Evolutionary conservation across 305 asterid species (phyloP).

Genomic region (Plantago coronopus): DNA sequence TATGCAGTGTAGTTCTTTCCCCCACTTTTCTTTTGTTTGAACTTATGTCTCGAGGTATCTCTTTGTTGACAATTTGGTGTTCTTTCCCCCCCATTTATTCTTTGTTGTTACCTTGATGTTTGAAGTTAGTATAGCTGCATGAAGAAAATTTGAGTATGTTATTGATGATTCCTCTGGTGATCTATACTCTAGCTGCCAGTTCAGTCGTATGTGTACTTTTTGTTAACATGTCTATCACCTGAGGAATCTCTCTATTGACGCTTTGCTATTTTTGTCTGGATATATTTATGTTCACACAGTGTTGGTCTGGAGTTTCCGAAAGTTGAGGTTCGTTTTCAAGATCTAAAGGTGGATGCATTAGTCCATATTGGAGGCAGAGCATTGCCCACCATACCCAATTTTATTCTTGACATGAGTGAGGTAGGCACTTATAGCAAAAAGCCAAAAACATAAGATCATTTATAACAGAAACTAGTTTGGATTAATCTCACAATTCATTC

Average conservation of each 20-base stretch:
- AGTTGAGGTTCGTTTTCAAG: constrained; percentile 66
- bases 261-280: neutral
- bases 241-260: too few species aligned
- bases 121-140: neutral
- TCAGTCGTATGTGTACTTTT: neutral
- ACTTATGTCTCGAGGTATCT: too few species aligned
- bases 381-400: constrained; percentile 76
- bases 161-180: neutral
- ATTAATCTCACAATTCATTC: constrained; percentile 25
- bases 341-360: constrained; percentile 58
- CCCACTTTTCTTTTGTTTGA: too few species aligned
- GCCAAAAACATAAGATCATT: constrained; percentile 9
- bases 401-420: constrained; percentile 67
- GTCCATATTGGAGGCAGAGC: constrained; percentile 77
- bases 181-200: neutral
- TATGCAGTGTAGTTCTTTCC: too few species aligned
- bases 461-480: constrained; percentile 1
- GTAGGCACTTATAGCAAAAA: constrained; percentile 27
- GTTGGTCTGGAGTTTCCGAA: constrained; percentile 63
- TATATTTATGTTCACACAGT: constrained; percentile 29
- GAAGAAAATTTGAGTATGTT: neutral
- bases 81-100: too few species aligned
- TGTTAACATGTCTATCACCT: neutral
- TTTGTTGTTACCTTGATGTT: neutral
- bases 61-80: too few species aligned